Percentiles rank a stretch among this genome's conserved stretches.
These are phyloP conservation scores for Cymbidium sinense DNA, from an alignment of 106 monocot species.

Conservation along the genomic window DNA sequence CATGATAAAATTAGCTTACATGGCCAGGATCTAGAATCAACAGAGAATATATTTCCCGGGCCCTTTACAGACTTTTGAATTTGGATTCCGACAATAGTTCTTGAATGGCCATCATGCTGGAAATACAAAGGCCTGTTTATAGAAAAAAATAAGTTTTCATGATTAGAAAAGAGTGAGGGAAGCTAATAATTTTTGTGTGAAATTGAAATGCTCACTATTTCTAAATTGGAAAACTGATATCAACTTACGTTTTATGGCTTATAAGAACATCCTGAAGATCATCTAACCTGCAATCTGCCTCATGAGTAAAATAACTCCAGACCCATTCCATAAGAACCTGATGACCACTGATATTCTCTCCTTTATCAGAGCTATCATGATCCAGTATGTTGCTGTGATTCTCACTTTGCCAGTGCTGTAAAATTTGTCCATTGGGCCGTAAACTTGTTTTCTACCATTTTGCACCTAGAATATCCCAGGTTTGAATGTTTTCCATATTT, in stretches of 20 bases:
- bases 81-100: slow-evolving; percentile 92
- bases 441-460: slow-evolving; percentile 21
- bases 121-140: slow-evolving; percentile 82
- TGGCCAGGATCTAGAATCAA: slow-evolving; percentile 88
- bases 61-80: slow-evolving; percentile 38
- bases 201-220: not conserved
- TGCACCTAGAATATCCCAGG: slow-evolving; percentile 10
- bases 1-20: slow-evolving; percentile 26
- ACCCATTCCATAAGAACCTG: slow-evolving; percentile 81
- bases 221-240: not conserved
- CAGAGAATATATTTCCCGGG: slow-evolving; percentile 45
- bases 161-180: not conserved
- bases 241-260: slow-evolving; percentile 84
- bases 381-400: not conserved
- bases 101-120: slow-evolving; percentile 95
- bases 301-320: slow-evolving; percentile 75
- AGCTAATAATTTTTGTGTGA: slow-evolving; percentile 1
- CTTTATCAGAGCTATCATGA: slow-evolving; percentile 18
- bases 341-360: slow-evolving; percentile 27
- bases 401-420: slow-evolving; percentile 12
- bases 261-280: slow-evolving; percentile 32
- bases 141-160: slow-evolving; percentile 6
- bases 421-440: slow-evolving; percentile 92
- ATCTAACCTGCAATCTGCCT: slow-evolving; percentile 13
- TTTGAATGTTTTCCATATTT: not conserved